Evolutionary conservation across 805 yeast species (phyloP).

Genomic region (Saturnispora saitoi): DNA sequence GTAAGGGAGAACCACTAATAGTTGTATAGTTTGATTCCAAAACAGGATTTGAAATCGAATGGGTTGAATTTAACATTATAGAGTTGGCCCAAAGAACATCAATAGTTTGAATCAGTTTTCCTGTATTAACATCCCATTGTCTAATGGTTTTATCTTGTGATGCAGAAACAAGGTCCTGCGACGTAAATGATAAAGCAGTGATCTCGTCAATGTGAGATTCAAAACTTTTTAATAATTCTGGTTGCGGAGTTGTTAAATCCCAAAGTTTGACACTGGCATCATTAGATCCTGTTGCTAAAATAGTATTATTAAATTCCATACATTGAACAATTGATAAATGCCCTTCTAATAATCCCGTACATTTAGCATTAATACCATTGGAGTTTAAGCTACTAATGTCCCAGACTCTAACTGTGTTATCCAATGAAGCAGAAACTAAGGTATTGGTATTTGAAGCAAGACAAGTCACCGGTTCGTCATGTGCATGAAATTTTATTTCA

Average conservation of each 20-base stretch:
- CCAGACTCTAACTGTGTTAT: constrained; percentile 78
- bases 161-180: constrained; percentile 52
- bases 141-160: constrained; percentile 65
- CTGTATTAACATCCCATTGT: constrained; percentile 65
- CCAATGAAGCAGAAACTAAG: constrained; percentile 68
- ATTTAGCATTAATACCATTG: constrained; percentile 38
- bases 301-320: constrained; percentile 44
- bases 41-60: constrained; percentile 6
- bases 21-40: constrained; percentile 8
- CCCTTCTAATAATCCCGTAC: constrained; percentile 46
- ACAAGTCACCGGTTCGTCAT: constrained; percentile 43
- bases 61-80: constrained; percentile 19
- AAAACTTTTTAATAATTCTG: constrained; percentile 36
- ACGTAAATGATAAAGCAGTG: constrained; percentile 50
- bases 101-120: constrained; percentile 60
- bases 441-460: constrained; percentile 71
- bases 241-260: constrained; percentile 31
- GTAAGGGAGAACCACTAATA: constrained; percentile 16
- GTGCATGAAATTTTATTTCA: constrained; percentile 51
- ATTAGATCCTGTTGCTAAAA: constrained; percentile 45
- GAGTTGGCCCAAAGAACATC: constrained; percentile 57
- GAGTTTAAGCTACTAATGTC: constrained; percentile 36
- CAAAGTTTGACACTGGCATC: constrained; percentile 59
- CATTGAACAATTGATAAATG: constrained; percentile 53
- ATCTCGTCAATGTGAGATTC: constrained; percentile 62